These are phyloP conservation scores for Aspergillus sp. DNA, from an alignment of 2,329 filamentous ascomycete species.

Conservation along the genomic window DNA sequence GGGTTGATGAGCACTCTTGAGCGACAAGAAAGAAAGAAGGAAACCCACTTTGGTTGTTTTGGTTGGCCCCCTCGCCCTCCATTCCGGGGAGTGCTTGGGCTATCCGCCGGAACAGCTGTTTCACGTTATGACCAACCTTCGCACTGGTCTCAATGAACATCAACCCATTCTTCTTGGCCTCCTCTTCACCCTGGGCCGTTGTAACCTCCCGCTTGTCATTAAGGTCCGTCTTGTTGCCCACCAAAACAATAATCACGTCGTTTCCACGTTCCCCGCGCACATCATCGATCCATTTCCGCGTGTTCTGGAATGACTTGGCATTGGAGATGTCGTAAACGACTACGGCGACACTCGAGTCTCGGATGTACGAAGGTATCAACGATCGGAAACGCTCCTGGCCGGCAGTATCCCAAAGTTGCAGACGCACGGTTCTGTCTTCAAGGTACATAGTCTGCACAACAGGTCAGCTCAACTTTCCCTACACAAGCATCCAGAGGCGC, in stretches of 20 bases:
- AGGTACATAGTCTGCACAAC: conserved; percentile 85
- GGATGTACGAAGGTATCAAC: conserved; percentile 95
- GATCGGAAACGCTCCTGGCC: conserved; percentile 96
- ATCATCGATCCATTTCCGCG: conserved; percentile 98
- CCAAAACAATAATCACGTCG: conserved; percentile 97
- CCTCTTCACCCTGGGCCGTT: conserved; percentile 90
- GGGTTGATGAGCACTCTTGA: conserved; percentile 18
- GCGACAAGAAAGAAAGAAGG: background rate
- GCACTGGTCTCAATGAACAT: conserved; percentile 99
- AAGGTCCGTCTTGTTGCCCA: conserved; percentile 98
- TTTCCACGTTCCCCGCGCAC: conserved; percentile 93
- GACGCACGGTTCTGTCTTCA: conserved; percentile 91
- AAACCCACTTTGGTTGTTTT: conserved; percentile 70
- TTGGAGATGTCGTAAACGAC: conserved; percentile 99
- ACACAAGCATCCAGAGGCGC: background rate
- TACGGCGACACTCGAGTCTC: conserved; percentile 94
- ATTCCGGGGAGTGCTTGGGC: conserved; percentile 95
- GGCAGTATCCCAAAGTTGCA: conserved; percentile 97
- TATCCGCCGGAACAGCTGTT: conserved; percentile 95
- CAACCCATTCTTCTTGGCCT: conserved; percentile 93
- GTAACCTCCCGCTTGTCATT: conserved; percentile 98
- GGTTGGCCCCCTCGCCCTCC: conserved; percentile 79
- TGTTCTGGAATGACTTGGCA: conserved; percentile 96
- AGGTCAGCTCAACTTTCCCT: conserved; percentile 5
- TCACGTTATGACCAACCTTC: conserved; percentile 96